A percentile compares a stretch with the other conserved stretches of the same genome.
Conservation (phyloP, 2,329 filamentous ascomycete species). For the Rhytidhysteron rufulum region DNA sequence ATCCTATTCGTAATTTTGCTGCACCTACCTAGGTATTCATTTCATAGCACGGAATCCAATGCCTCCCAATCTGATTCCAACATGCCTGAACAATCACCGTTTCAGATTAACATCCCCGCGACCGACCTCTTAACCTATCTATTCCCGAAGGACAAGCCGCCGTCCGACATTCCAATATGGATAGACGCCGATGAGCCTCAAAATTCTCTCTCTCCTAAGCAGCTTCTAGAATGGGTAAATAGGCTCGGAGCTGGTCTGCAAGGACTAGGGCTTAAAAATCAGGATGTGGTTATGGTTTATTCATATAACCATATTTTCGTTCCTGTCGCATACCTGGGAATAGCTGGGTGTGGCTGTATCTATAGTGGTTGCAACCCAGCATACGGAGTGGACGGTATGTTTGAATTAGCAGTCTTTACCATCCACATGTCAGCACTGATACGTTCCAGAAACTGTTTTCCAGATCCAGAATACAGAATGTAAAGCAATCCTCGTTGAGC, state of each 20-base stretch:
- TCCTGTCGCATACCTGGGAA: slow-evolving; percentile 52
- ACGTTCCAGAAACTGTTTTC: slow-evolving; percentile 44
- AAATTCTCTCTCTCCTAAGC: slow-evolving; percentile 45
- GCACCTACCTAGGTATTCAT: too few species aligned
- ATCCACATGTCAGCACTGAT: slow-evolving; percentile 2
- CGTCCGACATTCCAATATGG: slow-evolving; percentile 50
- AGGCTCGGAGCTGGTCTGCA: slow-evolving; percentile 50
- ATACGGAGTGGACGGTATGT: slow-evolving; percentile 46
- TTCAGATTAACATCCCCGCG: slow-evolving; percentile 45
- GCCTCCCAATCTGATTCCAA: neutral
- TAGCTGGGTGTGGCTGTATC: slow-evolving; percentile 50
- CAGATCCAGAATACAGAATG: slow-evolving; percentile 51
- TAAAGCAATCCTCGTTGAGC: slow-evolving; percentile 50
- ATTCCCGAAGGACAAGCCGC: slow-evolving; percentile 28
- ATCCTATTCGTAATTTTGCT: too few species aligned
- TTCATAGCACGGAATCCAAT: too few species aligned
- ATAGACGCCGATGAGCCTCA: slow-evolving; percentile 47
- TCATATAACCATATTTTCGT: slow-evolving; percentile 55
- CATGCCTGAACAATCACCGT: slow-evolving; percentile 47
- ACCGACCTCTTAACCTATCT: slow-evolving; percentile 41
- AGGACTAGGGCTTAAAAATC: slow-evolving; percentile 41
- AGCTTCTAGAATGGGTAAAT: slow-evolving; percentile 50
- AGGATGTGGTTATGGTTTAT: slow-evolving; percentile 54
- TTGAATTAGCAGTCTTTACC: too few species aligned
- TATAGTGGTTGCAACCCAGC: slow-evolving; percentile 56